These are phyloP conservation scores for Solanum hybrid DNA, from an alignment of 305 asterid genomes.

Conservation along the genomic window DNA sequence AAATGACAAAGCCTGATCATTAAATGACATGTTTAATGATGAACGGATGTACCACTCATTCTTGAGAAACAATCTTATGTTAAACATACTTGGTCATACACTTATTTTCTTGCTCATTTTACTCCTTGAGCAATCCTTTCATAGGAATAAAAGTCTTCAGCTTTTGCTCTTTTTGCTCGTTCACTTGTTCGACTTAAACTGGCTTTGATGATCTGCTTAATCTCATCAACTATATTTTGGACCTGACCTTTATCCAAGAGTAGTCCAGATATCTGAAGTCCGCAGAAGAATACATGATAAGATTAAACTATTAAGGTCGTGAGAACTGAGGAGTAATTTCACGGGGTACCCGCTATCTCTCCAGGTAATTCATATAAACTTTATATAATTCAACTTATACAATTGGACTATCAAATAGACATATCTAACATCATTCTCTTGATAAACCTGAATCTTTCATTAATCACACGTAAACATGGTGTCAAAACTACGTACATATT, in stretches of 20 bases:
- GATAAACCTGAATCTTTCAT: not conserved
- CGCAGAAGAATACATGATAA: too few relatives aligned
- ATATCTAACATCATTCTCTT: not conserved
- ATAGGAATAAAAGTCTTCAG: conserved; percentile 22
- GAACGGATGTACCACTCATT: not conserved
- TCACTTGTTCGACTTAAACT: conserved; percentile 19
- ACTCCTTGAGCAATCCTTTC: conserved; percentile 16
- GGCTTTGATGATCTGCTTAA: conserved; percentile 12
- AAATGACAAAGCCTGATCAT: not conserved
- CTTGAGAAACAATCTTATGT: not conserved
- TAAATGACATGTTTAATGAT: not conserved
- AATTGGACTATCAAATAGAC: not conserved
- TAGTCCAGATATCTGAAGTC: conserved; percentile 3
- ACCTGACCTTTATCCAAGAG: conserved; percentile 16
- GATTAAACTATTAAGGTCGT: not conserved
- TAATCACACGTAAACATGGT: not conserved
- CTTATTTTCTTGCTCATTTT: conserved; percentile 27
- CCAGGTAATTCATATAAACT: not conserved
- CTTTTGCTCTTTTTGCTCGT: not conserved
- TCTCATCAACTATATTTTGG: conserved; percentile 19
- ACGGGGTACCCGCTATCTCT: not conserved
- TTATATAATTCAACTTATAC: not conserved
- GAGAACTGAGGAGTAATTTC: not conserved
- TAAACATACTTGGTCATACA: conserved; percentile 17
- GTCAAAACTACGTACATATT: not conserved